Evolutionary conservation across 257 asterid species (phyloP), one percentile per base, ranked within the genome.

Genomic region (Craterostigma plantagineum): DNA sequence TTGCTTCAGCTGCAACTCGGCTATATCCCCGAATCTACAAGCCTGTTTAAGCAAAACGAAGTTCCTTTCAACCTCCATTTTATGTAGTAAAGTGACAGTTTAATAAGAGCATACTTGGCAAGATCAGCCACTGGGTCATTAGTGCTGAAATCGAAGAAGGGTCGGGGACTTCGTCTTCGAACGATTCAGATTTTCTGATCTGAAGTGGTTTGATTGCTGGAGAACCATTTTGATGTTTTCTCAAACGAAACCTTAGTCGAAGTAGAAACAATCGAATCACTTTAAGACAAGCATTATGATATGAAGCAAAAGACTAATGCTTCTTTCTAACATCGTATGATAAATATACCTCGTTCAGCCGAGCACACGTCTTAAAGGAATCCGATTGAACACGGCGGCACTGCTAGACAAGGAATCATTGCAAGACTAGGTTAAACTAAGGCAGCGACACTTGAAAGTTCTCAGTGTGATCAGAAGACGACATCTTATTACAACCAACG

Each of bases 1-100:
- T 52, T 85, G 94, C 65, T 85, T 77, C 69, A 85, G 49, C 52
- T 72, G 62, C 47, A 85, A 72, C 55, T 85, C 96, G 64, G 71
- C 69, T 45, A 84, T 73, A 68, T 84, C 96, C 50, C 62, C 11
- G 80, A 67, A 62, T 75, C 80, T 37, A 75, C 79, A 53, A 75
- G 65, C 61, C 84, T 75, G 67, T 23, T 43, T 40, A 50, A 48
- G 49, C 7, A 18, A 14, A 23, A 23, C 6, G 30, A 48, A 49
- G 43, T 35, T 34, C 17, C 61, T 51, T 34, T 23, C 30, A 23
- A 23, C 6, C 30, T 23, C 30, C 4, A 23, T 23, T 23, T 23
- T 2, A 23, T 23, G 6, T 23, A 23, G 30, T 6, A 23, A 23
- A 23, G 30, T 23, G 6, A 23, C 6, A 23, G 30, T 23, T 2